phyloP scores from a whole-genome alignment of 805 yeast species.

The Candida easanensis region DNA sequence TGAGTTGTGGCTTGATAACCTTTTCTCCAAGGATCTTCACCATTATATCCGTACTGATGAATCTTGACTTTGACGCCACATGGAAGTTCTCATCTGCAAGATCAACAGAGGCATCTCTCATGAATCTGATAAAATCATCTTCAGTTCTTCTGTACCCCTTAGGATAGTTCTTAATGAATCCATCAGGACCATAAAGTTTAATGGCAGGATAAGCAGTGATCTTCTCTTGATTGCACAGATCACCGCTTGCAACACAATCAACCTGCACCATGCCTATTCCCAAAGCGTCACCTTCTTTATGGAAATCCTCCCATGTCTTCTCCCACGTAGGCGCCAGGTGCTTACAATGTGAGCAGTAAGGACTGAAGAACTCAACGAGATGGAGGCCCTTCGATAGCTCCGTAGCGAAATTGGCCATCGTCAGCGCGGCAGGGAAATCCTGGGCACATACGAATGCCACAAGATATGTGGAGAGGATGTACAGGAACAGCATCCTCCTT shows the following conservation, averaged over 20 bases:
- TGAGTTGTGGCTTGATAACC: constrained; percentile 45
- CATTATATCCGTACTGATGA: constrained; percentile 40
- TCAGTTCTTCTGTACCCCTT: constrained; percentile 41
- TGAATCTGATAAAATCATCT: constrained; percentile 49
- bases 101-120: constrained; percentile 52
- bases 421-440: constrained; percentile 49
- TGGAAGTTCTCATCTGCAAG: constrained; percentile 36
- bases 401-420: constrained; percentile 46
- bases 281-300: constrained; percentile 41
- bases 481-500: neutral
- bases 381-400: constrained; percentile 54
- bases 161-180: constrained; percentile 47
- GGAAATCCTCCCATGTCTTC: constrained; percentile 50
- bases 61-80: constrained; percentile 40
- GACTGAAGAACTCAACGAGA: constrained; percentile 86
- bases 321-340: constrained; percentile 83
- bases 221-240: constrained; percentile 69
- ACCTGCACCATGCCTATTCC: constrained; percentile 68
- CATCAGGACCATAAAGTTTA: constrained; percentile 63
- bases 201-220: constrained; percentile 69
- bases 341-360: constrained; percentile 83
- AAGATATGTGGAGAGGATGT: neutral
- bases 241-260: constrained; percentile 84
- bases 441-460: neutral
- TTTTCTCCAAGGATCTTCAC: constrained; percentile 44